These are phyloP conservation scores for Heterobasidion parviporum DNA, from an alignment of 1,284 basidiomycete genomes.

Conservation along the genomic window DNA sequence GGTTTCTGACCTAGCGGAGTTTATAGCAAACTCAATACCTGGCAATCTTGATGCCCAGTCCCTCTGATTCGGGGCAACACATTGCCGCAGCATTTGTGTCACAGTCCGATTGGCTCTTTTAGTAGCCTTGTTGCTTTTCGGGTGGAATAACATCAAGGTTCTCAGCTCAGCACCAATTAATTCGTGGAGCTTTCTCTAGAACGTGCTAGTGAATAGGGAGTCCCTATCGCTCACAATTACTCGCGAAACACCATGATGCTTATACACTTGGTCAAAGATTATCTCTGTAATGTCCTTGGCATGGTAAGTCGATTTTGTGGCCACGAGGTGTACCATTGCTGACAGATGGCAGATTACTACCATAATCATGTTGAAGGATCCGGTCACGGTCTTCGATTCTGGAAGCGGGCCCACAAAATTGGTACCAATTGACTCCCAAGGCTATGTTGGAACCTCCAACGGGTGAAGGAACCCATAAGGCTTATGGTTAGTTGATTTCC, in stretches of 20 bases:
- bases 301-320: slow-evolving; percentile 19
- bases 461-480: slow-evolving; percentile 19
- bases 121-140: slow-evolving; percentile 32
- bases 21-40: slow-evolving; percentile 23
- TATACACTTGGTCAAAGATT: slow-evolving; percentile 28
- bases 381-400: slow-evolving; percentile 17
- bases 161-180: slow-evolving; percentile 25
- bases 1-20: slow-evolving; percentile 20
- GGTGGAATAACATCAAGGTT: slow-evolving; percentile 37
- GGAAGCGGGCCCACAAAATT: slow-evolving; percentile 31
- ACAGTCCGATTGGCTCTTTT: slow-evolving; percentile 31
- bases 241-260: slow-evolving; percentile 30
- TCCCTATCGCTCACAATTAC: slow-evolving; percentile 35
- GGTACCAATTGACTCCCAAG: slow-evolving; percentile 24
- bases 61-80: slow-evolving; percentile 21
- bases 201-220: slow-evolving; percentile 29
- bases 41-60: slow-evolving; percentile 30
- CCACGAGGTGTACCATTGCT: slow-evolving; percentile 23
- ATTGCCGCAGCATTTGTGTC: slow-evolving; percentile 28
- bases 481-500: slow-evolving; percentile 17
- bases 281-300: slow-evolving; percentile 30
- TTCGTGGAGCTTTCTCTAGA: slow-evolving; percentile 31
- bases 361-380: slow-evolving; percentile 20
- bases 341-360: slow-evolving; percentile 27
- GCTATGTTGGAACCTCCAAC: slow-evolving; percentile 14